phyloP scores from a whole-genome alignment of 345 rosid genomes.

The Anacardium occidentale region DNA sequence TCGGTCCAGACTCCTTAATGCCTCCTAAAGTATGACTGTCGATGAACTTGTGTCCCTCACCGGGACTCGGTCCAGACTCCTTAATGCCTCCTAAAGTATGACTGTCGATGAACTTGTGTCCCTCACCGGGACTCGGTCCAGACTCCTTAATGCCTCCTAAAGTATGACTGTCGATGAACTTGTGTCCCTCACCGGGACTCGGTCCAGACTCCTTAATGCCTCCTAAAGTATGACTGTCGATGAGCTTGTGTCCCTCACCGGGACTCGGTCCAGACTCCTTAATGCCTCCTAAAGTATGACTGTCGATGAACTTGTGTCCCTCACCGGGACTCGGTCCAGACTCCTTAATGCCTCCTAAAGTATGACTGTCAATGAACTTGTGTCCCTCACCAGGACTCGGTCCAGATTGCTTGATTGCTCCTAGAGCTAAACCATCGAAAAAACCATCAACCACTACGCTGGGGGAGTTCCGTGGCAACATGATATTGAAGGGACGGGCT shows the following conservation, averaged over 20 bases:
- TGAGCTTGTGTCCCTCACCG: slow-evolving; percentile 23
- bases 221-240: too few species aligned
- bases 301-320: slow-evolving; percentile 37
- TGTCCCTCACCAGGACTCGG: slow-evolving; percentile 43
- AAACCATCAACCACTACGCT: slow-evolving; percentile 27
- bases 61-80: too few species aligned
- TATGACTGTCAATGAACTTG: slow-evolving; percentile 19
- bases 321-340: slow-evolving; percentile 37
- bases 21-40: too few species aligned
- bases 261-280: slow-evolving; percentile 38
- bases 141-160: too few species aligned
- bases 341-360: slow-evolving; percentile 33
- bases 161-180: too few species aligned
- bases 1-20: too few species aligned
- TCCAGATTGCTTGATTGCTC: slow-evolving; percentile 44
- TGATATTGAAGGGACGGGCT: slow-evolving; percentile 41
- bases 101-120: too few species aligned
- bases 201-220: too few species aligned
- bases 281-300: slow-evolving; percentile 25
- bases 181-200: too few species aligned
- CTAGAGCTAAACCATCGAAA: slow-evolving; percentile 41
- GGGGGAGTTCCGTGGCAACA: slow-evolving; percentile 15
- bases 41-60: too few species aligned
- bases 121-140: too few species aligned
- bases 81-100: too few species aligned